These are phyloP conservation scores for Rutidosis leptorrhynchoides DNA, from an alignment of 129 eudicot species.

Conservation along the genomic window DNA sequence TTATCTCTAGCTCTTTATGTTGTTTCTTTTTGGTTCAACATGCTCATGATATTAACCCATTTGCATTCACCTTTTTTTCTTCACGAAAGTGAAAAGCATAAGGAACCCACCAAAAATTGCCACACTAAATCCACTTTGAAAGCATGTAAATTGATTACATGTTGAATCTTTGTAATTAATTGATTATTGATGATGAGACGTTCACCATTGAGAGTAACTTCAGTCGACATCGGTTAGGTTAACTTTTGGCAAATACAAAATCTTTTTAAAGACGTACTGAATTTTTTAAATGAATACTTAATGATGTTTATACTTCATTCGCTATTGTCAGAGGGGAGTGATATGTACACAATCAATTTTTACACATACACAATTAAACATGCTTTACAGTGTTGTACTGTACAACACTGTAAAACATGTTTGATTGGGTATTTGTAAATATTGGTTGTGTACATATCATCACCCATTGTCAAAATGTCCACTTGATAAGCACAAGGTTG, in stretches of 20 bases:
- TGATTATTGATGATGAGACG: neutral
- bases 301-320: too few species aligned
- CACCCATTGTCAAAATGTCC: too few species aligned
- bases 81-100: conserved; percentile 22
- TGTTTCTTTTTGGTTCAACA: conserved; percentile 37
- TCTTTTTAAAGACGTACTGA: neutral
- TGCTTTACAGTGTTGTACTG: too few species aligned
- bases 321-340: too few species aligned
- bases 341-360: too few species aligned
- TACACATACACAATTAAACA: too few species aligned
- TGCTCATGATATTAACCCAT: conserved; percentile 28
- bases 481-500: too few species aligned
- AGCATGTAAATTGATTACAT: neutral
- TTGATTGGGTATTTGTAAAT: too few species aligned
- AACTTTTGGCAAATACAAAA: neutral
- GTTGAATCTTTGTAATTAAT: neutral
- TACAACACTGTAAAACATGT: too few species aligned
- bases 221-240: neutral
- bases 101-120: conserved; percentile 24
- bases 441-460: too few species aligned
- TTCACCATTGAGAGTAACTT: neutral
- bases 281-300: too few species aligned
- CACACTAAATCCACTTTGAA: conserved; percentile 23
- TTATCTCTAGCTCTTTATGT: conserved; percentile 38
- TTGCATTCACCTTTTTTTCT: conserved; percentile 18